Base-by-base conservation (phyloP, 345 rosid genomes). In the Tarenaya hassleriana region DNA sequence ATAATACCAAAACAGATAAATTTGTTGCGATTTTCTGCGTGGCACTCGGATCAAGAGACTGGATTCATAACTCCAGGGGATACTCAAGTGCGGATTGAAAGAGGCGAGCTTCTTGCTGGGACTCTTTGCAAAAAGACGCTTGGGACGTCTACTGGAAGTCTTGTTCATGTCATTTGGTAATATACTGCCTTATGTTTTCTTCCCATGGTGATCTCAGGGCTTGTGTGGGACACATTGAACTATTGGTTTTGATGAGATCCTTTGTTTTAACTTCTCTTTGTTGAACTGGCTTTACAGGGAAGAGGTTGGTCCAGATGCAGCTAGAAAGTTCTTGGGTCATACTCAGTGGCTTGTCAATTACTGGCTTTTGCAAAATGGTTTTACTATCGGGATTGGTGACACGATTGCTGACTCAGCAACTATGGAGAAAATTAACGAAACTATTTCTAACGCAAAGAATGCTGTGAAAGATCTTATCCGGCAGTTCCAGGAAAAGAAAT, bases 291-390 rank as follows among this genome's bases (percentile, higher is more conserved):
- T 58, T 17, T 57, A 12, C 70, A 91, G 98, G 98, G 98, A 91
- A 73, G 98, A 91, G 62, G 96, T 91, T 66, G 98, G 98, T 59
- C 98, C 98, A 29, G 98, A 91, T 88, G 95, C 98, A 10, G 98
- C 98, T 48, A 83, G 98, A 56, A 91, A 88, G 59, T 91, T 91
- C 73, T 81, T 91, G 60, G 98, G 98, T 34, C 98, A 91, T 61
- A 91, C 98, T 6, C 98, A 91, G 58, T 91, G 98, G 98, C 98
- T 91, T 70, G 98, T 91, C 52, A 91, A 91, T 55, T 91, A 91
- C 71, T 91, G 98, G 98, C 90, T 91, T 65, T 71, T 91, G 69
- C 98, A 91, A 72, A 70, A 91, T 57, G 95, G 66, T 69, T 91
- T 91, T 71, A 91, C 94, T 64, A 91, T 91, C 60, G 98, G 98